Percentiles rank a stretch among this genome's conserved stretches.
These are phyloP conservation scores for Diutina scorzettiae DNA, from an alignment of 1,139 yeast species.

Conservation along the genomic window DNA sequence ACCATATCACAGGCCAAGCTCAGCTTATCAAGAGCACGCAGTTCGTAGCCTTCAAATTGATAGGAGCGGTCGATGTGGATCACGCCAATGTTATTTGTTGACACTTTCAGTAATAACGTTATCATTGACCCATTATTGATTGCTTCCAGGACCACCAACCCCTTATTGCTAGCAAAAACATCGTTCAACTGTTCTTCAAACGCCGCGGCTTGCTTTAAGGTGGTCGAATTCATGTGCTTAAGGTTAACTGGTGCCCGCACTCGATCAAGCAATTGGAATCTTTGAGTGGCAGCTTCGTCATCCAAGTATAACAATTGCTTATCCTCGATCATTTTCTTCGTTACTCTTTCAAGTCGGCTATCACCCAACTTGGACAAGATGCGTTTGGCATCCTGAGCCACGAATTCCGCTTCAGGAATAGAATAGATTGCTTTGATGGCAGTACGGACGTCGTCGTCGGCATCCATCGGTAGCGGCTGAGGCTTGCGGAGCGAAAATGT, in stretches of 20 bases:
- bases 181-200: neutral
- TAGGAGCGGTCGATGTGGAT: slow-evolving; percentile 2
- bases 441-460: neutral
- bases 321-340: slow-evolving; percentile 1
- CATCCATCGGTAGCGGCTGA: neutral
- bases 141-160: neutral
- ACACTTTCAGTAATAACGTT: neutral
- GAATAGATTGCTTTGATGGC: neutral
- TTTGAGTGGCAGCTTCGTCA: neutral
- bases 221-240: neutral
- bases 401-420: neutral
- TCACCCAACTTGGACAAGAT: neutral
- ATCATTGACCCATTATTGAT: slow-evolving; percentile 1
- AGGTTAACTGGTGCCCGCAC: neutral
- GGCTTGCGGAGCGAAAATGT: neutral
- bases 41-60: slow-evolving; percentile 1
- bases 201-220: neutral
- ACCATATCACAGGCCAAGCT: slow-evolving; percentile 3
- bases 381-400: neutral
- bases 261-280: neutral
- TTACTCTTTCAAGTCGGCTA: neutral
- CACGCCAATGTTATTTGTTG: neutral
- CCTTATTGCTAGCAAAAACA: neutral
- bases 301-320: neutral
- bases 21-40: neutral